Conservation (phyloP, 202 grass and related monocot genomes). For the Carex arenaria region DNA sequence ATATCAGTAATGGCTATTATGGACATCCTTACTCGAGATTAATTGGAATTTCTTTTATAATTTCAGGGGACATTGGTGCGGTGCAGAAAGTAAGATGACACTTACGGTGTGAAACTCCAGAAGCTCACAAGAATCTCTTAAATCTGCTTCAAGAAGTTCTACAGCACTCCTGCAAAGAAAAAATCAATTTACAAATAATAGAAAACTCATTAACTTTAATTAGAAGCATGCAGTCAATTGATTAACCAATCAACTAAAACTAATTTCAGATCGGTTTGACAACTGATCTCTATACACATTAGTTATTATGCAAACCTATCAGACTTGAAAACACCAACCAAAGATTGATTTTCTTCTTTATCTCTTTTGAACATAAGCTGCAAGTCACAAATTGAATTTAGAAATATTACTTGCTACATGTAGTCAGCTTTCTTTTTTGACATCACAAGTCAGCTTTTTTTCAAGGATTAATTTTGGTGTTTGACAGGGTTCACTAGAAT, state of each 20-base stretch:
- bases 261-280: background rate
- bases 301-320: background rate
- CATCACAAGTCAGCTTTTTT: background rate
- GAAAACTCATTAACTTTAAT: background rate
- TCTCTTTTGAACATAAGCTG: background rate
- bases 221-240: background rate
- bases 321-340: background rate
- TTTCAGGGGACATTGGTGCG: background rate
- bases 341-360: background rate
- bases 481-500: background rate
- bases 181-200: background rate
- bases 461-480: background rate
- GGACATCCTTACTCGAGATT: background rate
- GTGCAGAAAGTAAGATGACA: constrained; percentile 6
- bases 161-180: constrained; percentile 71
- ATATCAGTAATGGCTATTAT: background rate
- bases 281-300: background rate
- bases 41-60: background rate
- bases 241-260: constrained; percentile 1
- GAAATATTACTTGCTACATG: background rate
- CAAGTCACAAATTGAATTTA: background rate
- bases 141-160: constrained; percentile 66
- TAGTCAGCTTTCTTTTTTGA: background rate
- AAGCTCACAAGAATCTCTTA: constrained; percentile 39
- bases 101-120: constrained; percentile 56